These are phyloP conservation scores for Chlamydomonas asymmetrica DNA, from an alignment of 139 green algal genomes.

Conservation along the genomic window DNA sequence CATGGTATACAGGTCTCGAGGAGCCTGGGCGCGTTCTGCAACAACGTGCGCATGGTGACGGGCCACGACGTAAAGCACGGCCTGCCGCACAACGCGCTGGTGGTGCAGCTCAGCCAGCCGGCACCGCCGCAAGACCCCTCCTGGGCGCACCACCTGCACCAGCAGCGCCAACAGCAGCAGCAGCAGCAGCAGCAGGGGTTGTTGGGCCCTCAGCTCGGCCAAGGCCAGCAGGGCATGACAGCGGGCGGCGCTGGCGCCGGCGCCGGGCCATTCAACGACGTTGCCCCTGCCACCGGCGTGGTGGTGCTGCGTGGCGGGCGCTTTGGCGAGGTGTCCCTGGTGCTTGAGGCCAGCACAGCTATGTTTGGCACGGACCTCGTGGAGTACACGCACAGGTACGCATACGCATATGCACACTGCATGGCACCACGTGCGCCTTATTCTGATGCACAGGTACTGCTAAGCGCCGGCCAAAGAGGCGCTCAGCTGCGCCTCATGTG, in stretches of 20 bases:
- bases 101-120: constrained; percentile 41
- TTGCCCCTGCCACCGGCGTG: too few relatives aligned
- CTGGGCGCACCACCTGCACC: neutral
- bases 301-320: constrained; percentile 8
- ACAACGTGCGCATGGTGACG: constrained; percentile 25
- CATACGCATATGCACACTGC: too few relatives aligned
- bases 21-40: constrained; percentile 6
- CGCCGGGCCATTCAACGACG: too few relatives aligned
- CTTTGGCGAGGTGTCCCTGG: constrained; percentile 6
- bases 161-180: neutral
- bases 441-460: too few relatives aligned
- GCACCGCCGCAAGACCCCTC: neutral
- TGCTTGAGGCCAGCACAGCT: constrained; percentile 8
- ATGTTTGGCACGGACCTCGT: constrained; percentile 20
- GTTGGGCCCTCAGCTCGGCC: too few relatives aligned
- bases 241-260: too few relatives aligned
- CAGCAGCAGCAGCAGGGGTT: too few relatives aligned
- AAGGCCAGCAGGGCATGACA: too few relatives aligned
- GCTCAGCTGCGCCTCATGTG: too few relatives aligned
- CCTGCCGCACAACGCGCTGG: constrained; percentile 29
- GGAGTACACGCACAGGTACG: too few relatives aligned
- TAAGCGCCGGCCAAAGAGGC: too few relatives aligned
- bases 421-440: too few relatives aligned
- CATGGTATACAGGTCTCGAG: constrained; percentile 19
- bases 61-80: constrained; percentile 33